phyloP scores from a whole-genome alignment of 257 asterid species.

The Solanum rostratum region DNA sequence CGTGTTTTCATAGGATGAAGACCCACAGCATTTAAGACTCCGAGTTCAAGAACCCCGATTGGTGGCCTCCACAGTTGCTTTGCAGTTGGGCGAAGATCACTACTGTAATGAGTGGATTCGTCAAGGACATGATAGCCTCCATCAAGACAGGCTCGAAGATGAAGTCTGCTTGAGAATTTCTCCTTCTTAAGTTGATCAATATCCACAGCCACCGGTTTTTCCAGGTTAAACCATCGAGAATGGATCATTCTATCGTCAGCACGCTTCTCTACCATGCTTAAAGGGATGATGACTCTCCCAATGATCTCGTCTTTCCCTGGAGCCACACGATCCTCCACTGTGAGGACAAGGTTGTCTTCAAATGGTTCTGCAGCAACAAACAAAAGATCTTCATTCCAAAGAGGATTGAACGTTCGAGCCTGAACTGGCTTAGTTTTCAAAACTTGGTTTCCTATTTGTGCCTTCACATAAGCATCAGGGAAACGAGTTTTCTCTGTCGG shows the following conservation, averaged over 20 bases:
- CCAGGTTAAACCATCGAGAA: constrained; percentile 84
- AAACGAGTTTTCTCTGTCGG: constrained; percentile 63
- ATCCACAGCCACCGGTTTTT: constrained; percentile 62
- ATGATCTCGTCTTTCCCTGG: constrained; percentile 87
- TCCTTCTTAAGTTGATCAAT: constrained; percentile 81
- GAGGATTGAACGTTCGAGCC: constrained; percentile 59
- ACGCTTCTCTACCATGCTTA: constrained; percentile 68
- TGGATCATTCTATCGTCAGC: constrained; percentile 76
- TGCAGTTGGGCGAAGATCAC: constrained; percentile 92
- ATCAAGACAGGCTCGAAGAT: constrained; percentile 73
- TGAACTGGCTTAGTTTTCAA: constrained; percentile 67
- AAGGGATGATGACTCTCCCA: constrained; percentile 71
- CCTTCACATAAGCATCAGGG: constrained; percentile 77
- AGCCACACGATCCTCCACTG: constrained; percentile 87
- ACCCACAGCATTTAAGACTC: constrained; percentile 61
- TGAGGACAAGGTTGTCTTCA: constrained; percentile 72
- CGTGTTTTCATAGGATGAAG: constrained; percentile 87
- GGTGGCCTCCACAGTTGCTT: constrained; percentile 84
- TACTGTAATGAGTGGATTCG: constrained; percentile 76
- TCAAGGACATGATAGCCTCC: constrained; percentile 96
- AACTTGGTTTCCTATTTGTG: constrained; percentile 82
- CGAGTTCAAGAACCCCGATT: constrained; percentile 69
- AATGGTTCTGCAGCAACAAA: constrained; percentile 91
- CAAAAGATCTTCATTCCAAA: constrained; percentile 83
- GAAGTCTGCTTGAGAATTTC: constrained; percentile 69